Evolutionary conservation across 176 grass and related monocot genomes (phyloP), one percentile per base, ranked within the genome.

Genomic region (Oryza officinalis): DNA sequence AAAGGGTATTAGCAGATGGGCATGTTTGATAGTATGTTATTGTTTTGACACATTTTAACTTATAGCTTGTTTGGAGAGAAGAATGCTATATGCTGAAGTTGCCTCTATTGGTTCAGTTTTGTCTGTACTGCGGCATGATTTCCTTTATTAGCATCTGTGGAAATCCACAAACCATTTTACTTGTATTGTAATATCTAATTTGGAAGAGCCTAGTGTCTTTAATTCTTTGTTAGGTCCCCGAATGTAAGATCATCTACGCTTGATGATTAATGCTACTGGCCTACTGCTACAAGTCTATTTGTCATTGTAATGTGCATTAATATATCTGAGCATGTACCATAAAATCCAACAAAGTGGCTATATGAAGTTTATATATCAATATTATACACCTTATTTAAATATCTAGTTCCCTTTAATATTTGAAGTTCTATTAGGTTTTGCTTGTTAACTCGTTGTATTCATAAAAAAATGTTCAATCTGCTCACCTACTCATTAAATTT

Each of bases 111-210:
- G 17, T 71, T 78, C 50, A 85, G 22, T 22, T 40, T 77, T 77
- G 26, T 69, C 63, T 28, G 6, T 59, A 45, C 32, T 1, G 18
- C 11, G 67, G 23, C 54, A 67, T 30, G 13, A 32, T 69, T 59
- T 70, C 44, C 13, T 43, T 64, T 73, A 47, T 83, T 17, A 72
- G 59, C 27, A 61, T 44, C 23, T 17, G 35, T 12, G 31, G 22
- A 20, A 82, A 71, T 44, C 30, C 17, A 37, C 71, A 2, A 0
- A 12, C 10, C 10, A 69, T 67, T 84, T 30, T 77, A 43, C 32
- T 69, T 67, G 12, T 52, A 27, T 69, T 84, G 64, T 69, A 67
- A 25, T 32, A 59, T 67, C 20, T 12, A 72, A 75, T 46, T 47
- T 76, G 18, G 28, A 76, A 76, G 4, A 60, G n/a, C 4, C 9